Evolutionary conservation across 2,329 filamentous ascomycete species (phyloP).

Genomic region (Penicillium olsonii): DNA sequence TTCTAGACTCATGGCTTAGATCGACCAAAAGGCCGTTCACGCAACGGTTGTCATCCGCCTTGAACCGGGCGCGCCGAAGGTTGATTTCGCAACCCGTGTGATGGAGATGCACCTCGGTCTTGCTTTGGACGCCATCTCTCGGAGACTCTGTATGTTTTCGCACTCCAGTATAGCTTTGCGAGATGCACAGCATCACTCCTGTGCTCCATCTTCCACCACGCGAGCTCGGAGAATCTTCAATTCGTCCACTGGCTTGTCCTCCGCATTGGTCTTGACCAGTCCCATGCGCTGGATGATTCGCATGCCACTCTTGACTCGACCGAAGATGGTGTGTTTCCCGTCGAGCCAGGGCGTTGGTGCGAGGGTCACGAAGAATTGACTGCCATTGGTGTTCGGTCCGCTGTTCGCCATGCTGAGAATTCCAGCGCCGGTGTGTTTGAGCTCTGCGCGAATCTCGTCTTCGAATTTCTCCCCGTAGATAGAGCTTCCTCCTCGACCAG

Average conservation of each 20-base stretch:
- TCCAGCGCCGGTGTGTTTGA: conserved; percentile 92
- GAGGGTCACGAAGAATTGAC: conserved; percentile 93
- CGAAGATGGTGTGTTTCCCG: conserved; percentile 96
- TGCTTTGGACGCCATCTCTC: not conserved
- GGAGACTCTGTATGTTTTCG: not conserved
- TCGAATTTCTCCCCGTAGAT: conserved; percentile 95
- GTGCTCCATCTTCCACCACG: conserved; percentile 63
- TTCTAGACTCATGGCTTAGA: conserved; percentile 5
- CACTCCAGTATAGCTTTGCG: not conserved
- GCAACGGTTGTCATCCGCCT: not conserved
- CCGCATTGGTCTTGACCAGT: conserved; percentile 75
- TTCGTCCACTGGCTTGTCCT: conserved; percentile 79
- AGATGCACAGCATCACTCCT: conserved; percentile 33
- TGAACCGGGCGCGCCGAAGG: conserved; percentile 3
- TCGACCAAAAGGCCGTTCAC: not conserved
- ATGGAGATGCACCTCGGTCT: conserved; percentile 1
- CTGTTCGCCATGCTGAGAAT: conserved; percentile 97
- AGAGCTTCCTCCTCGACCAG: conserved; percentile 80
- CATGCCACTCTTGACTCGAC: conserved; percentile 82
- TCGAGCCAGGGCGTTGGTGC: conserved; percentile 96
- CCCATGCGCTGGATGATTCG: conserved; percentile 84
- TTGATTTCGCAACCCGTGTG: conserved; percentile 1
- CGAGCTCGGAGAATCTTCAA: conserved; percentile 76
- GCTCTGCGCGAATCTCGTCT: conserved; percentile 76
- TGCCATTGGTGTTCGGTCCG: conserved; percentile 89